Percentiles rank a stretch among this genome's conserved stretches.
Conservation (phyloP, 305 asterid species). For the Fraxinus baroniana region DNA sequence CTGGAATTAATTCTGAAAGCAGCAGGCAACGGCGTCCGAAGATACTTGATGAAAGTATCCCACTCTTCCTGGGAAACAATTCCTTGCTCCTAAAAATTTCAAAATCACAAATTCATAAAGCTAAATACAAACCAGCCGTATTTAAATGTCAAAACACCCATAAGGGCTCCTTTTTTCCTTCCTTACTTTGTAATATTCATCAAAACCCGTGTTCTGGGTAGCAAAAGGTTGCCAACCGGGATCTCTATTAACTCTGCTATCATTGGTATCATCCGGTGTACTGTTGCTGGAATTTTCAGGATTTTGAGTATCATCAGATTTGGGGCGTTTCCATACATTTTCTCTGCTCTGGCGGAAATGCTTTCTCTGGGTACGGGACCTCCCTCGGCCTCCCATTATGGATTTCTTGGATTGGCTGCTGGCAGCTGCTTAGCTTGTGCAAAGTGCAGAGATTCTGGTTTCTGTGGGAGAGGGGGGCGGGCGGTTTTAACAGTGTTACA, state of each 20-base stretch:
- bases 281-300: slow-evolving; percentile 14
- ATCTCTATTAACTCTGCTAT: slow-evolving; percentile 22
- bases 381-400: slow-evolving; percentile 76
- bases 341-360: slow-evolving; percentile 81
- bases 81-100: slow-evolving; percentile 59
- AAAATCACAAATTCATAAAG: slow-evolving; percentile 6
- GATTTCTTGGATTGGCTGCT: slow-evolving; percentile 1
- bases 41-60: slow-evolving; percentile 69
- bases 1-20: slow-evolving; percentile 96
- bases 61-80: slow-evolving; percentile 78
- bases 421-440: slow-evolving; percentile 12
- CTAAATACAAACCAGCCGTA: not conserved
- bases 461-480: not conserved
- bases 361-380: slow-evolving; percentile 89
- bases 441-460: not conserved
- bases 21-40: slow-evolving; percentile 82
- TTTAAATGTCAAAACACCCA: not conserved
- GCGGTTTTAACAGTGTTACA: not conserved
- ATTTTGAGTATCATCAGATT: slow-evolving; percentile 42
- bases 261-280: slow-evolving; percentile 33
- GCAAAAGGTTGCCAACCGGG: slow-evolving; percentile 68
- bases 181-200: slow-evolving; percentile 80
- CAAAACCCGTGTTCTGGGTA: slow-evolving; percentile 70
- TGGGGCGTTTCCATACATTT: slow-evolving; percentile 79
- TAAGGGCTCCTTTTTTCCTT: not conserved